Evolutionary conservation across 2,329 filamentous ascomycete genomes (phyloP).

Genomic region (Fusarium tanahbumbuense): DNA sequence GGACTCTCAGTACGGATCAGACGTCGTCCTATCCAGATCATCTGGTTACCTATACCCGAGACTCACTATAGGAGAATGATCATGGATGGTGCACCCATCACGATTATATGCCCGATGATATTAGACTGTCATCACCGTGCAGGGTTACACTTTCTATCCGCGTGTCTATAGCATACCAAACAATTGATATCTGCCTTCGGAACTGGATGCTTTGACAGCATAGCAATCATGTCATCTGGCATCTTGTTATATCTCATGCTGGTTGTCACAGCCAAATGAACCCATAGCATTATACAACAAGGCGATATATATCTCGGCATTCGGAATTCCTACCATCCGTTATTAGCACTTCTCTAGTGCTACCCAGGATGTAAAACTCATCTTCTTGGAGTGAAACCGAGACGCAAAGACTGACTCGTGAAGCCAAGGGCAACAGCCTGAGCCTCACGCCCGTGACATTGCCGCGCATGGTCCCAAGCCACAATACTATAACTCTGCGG

Average conservation of each 20-base stretch:
- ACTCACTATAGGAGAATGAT: conserved; percentile 7
- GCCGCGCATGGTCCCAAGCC: background rate
- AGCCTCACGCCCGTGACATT: conserved; percentile 1
- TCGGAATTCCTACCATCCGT: background rate
- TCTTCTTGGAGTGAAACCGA: background rate
- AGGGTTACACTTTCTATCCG: conserved; percentile 3
- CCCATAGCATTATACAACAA: background rate
- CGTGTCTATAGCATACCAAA: background rate
- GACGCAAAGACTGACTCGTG: conserved; percentile 28
- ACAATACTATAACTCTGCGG: background rate
- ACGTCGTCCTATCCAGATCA: background rate
- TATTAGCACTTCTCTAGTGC: background rate
- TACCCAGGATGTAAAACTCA: background rate
- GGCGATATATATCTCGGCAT: background rate
- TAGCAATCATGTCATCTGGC: background rate
- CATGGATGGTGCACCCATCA: conserved; percentile 7
- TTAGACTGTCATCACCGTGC: conserved; percentile 3
- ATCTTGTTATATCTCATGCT: background rate
- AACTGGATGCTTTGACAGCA: background rate
- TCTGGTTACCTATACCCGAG: conserved; percentile 2
- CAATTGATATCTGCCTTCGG: background rate
- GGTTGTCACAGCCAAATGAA: background rate
- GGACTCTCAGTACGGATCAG: background rate
- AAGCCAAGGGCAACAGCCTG: conserved; percentile 14
- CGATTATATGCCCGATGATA: background rate